Conservation (phyloP, 2,329 filamentous ascomycete genomes). For the Arthroderma sp. region DNA sequence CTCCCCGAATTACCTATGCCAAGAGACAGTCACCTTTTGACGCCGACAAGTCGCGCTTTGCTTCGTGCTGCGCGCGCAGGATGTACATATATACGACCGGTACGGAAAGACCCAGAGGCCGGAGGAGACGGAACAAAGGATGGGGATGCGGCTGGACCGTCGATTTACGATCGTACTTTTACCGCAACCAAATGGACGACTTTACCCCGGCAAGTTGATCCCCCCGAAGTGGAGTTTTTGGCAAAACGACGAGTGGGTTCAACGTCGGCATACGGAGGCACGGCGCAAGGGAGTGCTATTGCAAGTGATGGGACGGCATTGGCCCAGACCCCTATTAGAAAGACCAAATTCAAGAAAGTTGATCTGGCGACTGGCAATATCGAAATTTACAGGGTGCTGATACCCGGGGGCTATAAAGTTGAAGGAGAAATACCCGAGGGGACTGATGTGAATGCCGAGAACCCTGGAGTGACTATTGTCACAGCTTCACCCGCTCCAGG, state of each 20-base stretch:
- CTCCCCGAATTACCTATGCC: slow-evolving; percentile 76
- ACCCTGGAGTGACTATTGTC: slow-evolving; percentile 21
- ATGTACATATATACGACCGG: slow-evolving; percentile 58
- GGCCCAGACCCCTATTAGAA: slow-evolving; percentile 49
- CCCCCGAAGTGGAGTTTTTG: slow-evolving; percentile 47
- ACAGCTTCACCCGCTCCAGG: slow-evolving; percentile 38
- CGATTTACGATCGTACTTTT: slow-evolving; percentile 36
- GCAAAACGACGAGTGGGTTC: slow-evolving; percentile 49
- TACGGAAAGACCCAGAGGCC: slow-evolving; percentile 27
- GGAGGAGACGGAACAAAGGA: slow-evolving; percentile 26
- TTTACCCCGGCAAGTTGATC: slow-evolving; percentile 43
- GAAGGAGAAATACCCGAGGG: slow-evolving; percentile 65
- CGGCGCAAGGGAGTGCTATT: slow-evolving; percentile 13
- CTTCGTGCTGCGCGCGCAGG: slow-evolving; percentile 69
- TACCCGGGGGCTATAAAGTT: slow-evolving; percentile 64
- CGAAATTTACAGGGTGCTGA: slow-evolving; percentile 69
- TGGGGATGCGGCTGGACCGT: slow-evolving; percentile 19
- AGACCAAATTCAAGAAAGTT: slow-evolving; percentile 64
- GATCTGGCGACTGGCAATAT: slow-evolving; percentile 66
- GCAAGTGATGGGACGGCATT: slow-evolving; percentile 16
- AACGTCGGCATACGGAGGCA: slow-evolving; percentile 36
- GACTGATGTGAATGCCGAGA: slow-evolving; percentile 35
- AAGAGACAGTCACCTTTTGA: slow-evolving; percentile 64
- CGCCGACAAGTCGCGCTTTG: slow-evolving; percentile 68
- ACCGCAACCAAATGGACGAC: slow-evolving; percentile 45